A percentile compares a stretch with the other conserved stretches of the same genome.
phyloP scores from a whole-genome alignment of 2,329 filamentous ascomycete species.

The Pseudogymnoascus sp. region DNA sequence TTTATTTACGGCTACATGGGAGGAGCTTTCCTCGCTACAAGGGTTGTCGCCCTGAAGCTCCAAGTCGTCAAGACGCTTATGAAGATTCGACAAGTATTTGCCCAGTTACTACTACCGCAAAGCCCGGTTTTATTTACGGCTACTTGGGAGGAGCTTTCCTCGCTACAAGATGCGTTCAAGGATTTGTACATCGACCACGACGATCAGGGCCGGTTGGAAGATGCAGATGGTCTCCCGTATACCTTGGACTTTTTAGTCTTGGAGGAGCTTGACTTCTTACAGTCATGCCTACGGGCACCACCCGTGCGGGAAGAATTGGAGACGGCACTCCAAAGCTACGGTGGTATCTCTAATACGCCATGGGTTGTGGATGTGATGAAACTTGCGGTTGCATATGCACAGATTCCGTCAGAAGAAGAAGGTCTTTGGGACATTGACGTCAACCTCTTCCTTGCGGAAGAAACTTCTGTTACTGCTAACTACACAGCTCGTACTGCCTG shows the following conservation, averaged over 20 bases:
- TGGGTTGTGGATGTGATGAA: constrained; percentile 89
- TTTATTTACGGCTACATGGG: constrained; percentile 83
- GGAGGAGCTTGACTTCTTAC: constrained; percentile 91
- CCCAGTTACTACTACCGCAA: constrained; percentile 71
- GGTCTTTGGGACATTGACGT: constrained; percentile 95
- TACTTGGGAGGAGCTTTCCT: constrained; percentile 79
- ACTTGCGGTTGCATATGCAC: constrained; percentile 74
- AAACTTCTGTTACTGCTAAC: constrained; percentile 89
- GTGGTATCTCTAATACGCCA: constrained; percentile 53
- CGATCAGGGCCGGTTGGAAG: constrained; percentile 79
- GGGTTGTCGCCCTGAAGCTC: constrained; percentile 76
- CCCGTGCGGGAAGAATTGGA: constrained; percentile 87
- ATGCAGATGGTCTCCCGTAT: constrained; percentile 85
- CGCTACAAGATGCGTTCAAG: constrained; percentile 65
- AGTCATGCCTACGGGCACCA: constrained; percentile 78
- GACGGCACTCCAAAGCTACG: constrained; percentile 57
- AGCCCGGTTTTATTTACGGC: constrained; percentile 76
- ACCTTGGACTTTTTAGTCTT: constrained; percentile 88
- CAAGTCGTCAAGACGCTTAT: constrained; percentile 92
- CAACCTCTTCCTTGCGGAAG: constrained; percentile 89
- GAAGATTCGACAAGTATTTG: constrained; percentile 79
- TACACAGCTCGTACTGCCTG: constrained; percentile 92
- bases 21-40: constrained; percentile 72
- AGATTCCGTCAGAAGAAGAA: constrained; percentile 88
- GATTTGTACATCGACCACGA: constrained; percentile 80